These are phyloP conservation scores for Colletotrichum tofieldiae DNA, from an alignment of 2,329 filamentous ascomycete species.

Conservation along the genomic window DNA sequence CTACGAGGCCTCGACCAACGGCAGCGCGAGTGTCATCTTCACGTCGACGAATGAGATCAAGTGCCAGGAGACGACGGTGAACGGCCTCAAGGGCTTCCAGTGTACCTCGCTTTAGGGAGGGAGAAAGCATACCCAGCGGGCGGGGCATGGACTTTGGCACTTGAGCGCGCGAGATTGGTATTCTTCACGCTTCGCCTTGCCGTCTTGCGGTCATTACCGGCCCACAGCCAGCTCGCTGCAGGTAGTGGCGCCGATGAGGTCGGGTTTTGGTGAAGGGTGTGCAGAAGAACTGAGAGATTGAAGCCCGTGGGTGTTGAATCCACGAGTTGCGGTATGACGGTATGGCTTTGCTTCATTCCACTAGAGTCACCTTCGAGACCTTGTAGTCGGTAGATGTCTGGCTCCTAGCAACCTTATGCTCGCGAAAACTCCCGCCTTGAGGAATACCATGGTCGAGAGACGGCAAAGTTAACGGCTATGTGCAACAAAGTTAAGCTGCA, in stretches of 20 bases:
- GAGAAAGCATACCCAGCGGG: too few species aligned
- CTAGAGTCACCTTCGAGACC: background rate
- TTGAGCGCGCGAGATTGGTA: background rate
- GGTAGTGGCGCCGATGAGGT: background rate
- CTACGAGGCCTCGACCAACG: constrained; percentile 34
- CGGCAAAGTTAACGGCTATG: background rate
- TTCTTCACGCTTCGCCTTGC: background rate
- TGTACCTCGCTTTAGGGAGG: constrained; percentile 20
- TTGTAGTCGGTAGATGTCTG: background rate
- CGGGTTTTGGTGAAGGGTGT: background rate
- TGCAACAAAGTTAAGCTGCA: background rate
- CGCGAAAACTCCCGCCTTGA: too few species aligned
- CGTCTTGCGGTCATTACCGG: background rate
- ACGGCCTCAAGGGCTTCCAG: constrained; percentile 36
- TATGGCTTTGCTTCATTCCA: background rate
- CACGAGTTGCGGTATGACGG: background rate
- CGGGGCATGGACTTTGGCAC: background rate
- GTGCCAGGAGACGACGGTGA: constrained; percentile 36
- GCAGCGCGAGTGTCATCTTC: constrained; percentile 27
- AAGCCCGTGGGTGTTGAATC: background rate
- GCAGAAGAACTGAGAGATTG: too few species aligned
- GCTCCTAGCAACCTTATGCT: too few species aligned
- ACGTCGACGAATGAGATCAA: constrained; percentile 29
- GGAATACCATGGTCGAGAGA: background rate
- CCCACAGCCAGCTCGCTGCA: background rate